Percentiles rank a stretch among this genome's conserved stretches.
phyloP scores from a whole-genome alignment of 805 yeast species.

The Starmerella bombi region DNA sequence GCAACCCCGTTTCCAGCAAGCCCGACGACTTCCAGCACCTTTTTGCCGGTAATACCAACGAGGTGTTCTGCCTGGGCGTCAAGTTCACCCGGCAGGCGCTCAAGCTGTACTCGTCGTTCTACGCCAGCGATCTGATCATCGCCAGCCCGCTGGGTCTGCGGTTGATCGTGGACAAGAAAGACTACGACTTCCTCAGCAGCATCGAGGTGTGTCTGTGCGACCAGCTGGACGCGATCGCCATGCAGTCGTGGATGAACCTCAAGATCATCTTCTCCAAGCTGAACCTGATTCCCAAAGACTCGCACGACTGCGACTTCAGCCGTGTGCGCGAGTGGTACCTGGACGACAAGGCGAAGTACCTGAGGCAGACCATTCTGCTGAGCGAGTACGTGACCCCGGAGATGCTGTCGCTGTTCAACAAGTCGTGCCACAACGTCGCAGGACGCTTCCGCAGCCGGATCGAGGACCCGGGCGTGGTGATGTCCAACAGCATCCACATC shows the following conservation, averaged over 20 bases:
- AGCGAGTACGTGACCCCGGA: slow-evolving; percentile 71
- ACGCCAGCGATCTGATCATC: slow-evolving; percentile 69
- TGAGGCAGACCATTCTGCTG: slow-evolving; percentile 70
- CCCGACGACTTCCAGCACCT: slow-evolving; percentile 71
- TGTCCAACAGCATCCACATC: slow-evolving; percentile 50
- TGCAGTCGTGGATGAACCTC: slow-evolving; percentile 89
- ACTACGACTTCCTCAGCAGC: slow-evolving; percentile 73
- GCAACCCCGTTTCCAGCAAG: slow-evolving; percentile 40
- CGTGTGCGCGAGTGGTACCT: slow-evolving; percentile 87
- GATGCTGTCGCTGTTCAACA: slow-evolving; percentile 45
- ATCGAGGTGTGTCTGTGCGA: slow-evolving; percentile 73
- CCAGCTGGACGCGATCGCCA: slow-evolving; percentile 70
- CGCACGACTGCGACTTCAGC: slow-evolving; percentile 77
- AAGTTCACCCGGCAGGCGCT: slow-evolving; percentile 80
- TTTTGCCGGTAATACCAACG: slow-evolving; percentile 83
- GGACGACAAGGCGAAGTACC: slow-evolving; percentile 58
- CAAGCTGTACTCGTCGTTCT: slow-evolving; percentile 71
- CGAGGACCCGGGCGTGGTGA: slow-evolving; percentile 44
- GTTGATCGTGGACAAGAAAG: slow-evolving; percentile 57
- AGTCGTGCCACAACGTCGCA: slow-evolving; percentile 28
- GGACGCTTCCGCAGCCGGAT: slow-evolving; percentile 30
- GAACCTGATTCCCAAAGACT: slow-evolving; percentile 64
- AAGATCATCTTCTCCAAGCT: slow-evolving; percentile 50
- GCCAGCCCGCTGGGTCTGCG: slow-evolving; percentile 88
- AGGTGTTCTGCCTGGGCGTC: slow-evolving; percentile 80